Percentiles rank a stretch among this genome's conserved stretches.
Conservation (phyloP, 257 asterid genomes). For the Ballota nigra region DNA sequence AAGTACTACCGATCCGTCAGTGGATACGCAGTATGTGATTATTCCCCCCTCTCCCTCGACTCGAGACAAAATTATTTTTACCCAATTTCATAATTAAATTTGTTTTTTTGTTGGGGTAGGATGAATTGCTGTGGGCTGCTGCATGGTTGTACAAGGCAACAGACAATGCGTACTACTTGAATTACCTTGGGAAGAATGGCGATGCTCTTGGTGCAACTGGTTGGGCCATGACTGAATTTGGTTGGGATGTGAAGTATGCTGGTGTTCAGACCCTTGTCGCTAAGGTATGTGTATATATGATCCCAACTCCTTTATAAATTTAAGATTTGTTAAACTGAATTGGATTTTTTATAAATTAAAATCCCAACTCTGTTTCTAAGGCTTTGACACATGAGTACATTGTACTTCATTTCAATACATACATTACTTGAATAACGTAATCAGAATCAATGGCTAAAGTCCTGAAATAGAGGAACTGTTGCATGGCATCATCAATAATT, state of each 20-base stretch:
- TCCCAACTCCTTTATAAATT: neutral
- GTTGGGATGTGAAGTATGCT: conserved; percentile 97
- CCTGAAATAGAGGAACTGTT: neutral
- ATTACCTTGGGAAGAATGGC: conserved; percentile 76
- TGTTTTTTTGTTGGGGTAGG: conserved; percentile 34
- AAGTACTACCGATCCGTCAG: conserved; percentile 95
- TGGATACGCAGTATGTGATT: conserved; percentile 83
- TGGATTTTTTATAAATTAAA: neutral
- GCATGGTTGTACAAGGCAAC: conserved; percentile 97
- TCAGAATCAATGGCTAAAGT: too few relatives aligned
- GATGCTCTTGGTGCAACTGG: conserved; percentile 92
- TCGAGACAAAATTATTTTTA: too few relatives aligned
- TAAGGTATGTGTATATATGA: conserved; percentile 53
- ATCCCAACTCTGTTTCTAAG: too few relatives aligned
- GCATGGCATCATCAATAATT: neutral
- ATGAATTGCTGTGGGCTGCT: conserved; percentile 95
- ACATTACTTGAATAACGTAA: neutral
- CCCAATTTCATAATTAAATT: neutral
- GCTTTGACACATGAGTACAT: neutral
- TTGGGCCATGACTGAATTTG: conserved; percentile 95
- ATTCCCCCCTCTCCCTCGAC: too few relatives aligned
- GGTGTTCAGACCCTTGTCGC: conserved; percentile 94
- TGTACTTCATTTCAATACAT: neutral
- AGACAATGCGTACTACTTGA: conserved; percentile 57
- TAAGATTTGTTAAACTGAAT: neutral